Percentiles rank a stretch among this genome's conserved stretches.
Conservation (phyloP, 345 rosid species). For the Ceriops decandra region DNA sequence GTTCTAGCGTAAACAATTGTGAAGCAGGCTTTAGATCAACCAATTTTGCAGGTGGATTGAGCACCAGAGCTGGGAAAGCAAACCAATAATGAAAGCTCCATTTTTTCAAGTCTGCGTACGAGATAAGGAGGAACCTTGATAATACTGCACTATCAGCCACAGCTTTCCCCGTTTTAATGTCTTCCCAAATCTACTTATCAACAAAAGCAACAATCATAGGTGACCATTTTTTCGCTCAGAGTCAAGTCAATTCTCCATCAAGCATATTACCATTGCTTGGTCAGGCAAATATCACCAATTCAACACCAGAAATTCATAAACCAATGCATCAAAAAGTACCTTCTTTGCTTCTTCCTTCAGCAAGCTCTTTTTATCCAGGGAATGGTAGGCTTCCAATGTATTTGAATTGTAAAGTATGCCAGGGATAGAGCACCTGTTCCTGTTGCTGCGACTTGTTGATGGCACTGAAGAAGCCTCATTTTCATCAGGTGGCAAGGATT, state of each 20-base stretch:
- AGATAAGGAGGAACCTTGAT: slow-evolving; percentile 78
- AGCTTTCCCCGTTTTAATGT: slow-evolving; percentile 73
- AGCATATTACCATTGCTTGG: too few species aligned
- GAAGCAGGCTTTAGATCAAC: slow-evolving; percentile 69
- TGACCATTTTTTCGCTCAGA: neutral
- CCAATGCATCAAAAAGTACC: slow-evolving; percentile 32
- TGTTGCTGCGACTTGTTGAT: slow-evolving; percentile 43
- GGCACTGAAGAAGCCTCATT: slow-evolving; percentile 22
- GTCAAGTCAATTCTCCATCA: neutral
- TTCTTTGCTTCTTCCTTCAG: slow-evolving; percentile 66
- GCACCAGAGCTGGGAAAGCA: slow-evolving; percentile 84
- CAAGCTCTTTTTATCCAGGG: slow-evolving; percentile 59
- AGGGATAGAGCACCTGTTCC: slow-evolving; percentile 76
- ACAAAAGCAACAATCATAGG: neutral
- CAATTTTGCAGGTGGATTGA: slow-evolving; percentile 78
- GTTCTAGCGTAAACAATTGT: slow-evolving; percentile 60
- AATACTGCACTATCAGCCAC: slow-evolving; percentile 57
- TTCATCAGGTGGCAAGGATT: slow-evolving; percentile 55
- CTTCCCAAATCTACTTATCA: slow-evolving; percentile 78
- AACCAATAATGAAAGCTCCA: slow-evolving; percentile 90
- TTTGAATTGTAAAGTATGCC: slow-evolving; percentile 77
- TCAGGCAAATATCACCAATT: neutral
- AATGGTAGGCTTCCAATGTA: slow-evolving; percentile 64
- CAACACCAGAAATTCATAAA: neutral
- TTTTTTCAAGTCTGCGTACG: slow-evolving; percentile 81